Conservation (phyloP, 805 yeast species). For the Schwanniomyces pseudopolymorphus region DNA sequence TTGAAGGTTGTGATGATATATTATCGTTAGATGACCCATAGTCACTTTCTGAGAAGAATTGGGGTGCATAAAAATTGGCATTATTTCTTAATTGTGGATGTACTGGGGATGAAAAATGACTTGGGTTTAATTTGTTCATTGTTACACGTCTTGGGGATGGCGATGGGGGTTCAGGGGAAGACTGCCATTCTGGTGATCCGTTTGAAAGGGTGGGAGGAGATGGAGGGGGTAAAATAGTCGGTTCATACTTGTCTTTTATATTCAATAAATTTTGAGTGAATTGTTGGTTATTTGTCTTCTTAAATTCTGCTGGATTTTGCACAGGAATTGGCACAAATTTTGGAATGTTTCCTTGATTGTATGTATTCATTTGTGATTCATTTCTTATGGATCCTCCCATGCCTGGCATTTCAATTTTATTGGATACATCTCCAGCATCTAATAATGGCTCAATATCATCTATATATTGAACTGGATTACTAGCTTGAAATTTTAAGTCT, state of each 20-base stretch:
- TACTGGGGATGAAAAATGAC: constrained; percentile 22
- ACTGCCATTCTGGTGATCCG: constrained; percentile 37
- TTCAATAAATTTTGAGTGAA: constrained; percentile 6
- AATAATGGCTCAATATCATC: constrained; percentile 38
- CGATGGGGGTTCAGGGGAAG: constrained; percentile 39
- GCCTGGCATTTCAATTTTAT: not conserved
- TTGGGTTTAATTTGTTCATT: constrained; percentile 4
- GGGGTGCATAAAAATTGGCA: constrained; percentile 35
- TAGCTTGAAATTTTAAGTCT: constrained; percentile 13
- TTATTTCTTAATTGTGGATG: constrained; percentile 18
- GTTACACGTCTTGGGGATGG: constrained; percentile 25
- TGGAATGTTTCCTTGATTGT: constrained; percentile 5
- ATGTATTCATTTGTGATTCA: not conserved
- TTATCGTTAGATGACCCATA: constrained; percentile 2
- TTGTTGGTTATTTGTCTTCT: constrained; percentile 7
- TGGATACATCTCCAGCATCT: constrained; percentile 6
- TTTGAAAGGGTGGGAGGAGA: constrained; percentile 30
- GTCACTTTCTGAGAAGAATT: constrained; percentile 36
- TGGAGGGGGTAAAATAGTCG: constrained; percentile 39
- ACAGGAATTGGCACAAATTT: constrained; percentile 43
- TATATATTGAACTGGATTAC: constrained; percentile 15
- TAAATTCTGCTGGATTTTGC: constrained; percentile 27
- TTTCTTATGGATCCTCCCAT: not conserved
- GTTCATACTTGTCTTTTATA: constrained; percentile 4
- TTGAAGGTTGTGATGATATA: constrained; percentile 5